Evolutionary conservation across 73 alveolate species (phyloP).

Genomic region (Paramecium primaurelia): DNA sequence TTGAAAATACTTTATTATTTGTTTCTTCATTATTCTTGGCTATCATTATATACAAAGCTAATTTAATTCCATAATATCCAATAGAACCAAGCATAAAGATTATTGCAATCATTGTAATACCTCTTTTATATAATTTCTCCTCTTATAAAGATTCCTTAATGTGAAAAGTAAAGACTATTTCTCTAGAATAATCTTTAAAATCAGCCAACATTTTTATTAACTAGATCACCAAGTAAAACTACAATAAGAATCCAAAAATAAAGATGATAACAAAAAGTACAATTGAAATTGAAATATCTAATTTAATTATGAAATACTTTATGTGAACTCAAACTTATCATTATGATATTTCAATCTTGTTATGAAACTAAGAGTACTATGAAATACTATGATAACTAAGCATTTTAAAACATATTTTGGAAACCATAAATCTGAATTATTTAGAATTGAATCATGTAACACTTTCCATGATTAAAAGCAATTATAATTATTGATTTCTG

Average conservation of each 20-base stretch:
- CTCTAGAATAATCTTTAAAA: background rate
- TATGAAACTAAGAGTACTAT: background rate
- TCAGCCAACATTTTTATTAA: background rate
- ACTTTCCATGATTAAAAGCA: background rate
- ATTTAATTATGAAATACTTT: background rate
- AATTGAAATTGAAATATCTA: background rate
- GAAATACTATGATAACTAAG: background rate
- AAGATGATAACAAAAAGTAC: background rate
- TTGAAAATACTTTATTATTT: background rate
- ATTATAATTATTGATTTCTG: background rate
- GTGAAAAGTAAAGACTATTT: background rate
- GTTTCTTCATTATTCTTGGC: background rate
- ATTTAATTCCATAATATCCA: background rate
- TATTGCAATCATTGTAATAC: background rate
- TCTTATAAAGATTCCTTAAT: background rate
- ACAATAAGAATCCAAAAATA: background rate
- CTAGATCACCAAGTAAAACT: background rate
- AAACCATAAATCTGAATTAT: background rate
- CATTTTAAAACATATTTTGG: background rate
- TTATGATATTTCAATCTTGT: background rate
- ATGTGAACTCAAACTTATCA: background rate
- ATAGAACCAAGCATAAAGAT: background rate
- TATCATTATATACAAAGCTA: background rate
- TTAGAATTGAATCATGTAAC: background rate
- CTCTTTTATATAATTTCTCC: background rate